These are phyloP conservation scores for Infundibulicybe gibba DNA, from an alignment of 768 basidiomycete species.

Conservation along the genomic window DNA sequence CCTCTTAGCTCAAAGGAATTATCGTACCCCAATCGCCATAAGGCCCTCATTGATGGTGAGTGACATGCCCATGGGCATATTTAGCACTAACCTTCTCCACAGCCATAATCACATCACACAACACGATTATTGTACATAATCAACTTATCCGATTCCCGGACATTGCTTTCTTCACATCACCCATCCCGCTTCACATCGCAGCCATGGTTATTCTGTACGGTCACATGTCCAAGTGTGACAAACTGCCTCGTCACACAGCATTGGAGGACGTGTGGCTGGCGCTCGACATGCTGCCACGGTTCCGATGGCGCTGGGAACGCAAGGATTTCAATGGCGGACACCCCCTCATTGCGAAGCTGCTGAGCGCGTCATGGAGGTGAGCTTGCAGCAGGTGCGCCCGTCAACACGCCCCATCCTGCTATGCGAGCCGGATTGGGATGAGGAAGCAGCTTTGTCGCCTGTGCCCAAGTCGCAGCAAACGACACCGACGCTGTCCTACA, in stretches of 20 bases:
- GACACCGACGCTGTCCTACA: slow-evolving; percentile 35
- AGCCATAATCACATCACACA: slow-evolving; percentile 87
- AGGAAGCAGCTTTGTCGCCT: slow-evolving; percentile 31
- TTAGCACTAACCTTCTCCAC: slow-evolving; percentile 2
- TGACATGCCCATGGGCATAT: neutral
- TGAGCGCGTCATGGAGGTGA: slow-evolving; percentile 73
- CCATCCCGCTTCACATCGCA: slow-evolving; percentile 84
- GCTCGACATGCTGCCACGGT: slow-evolving; percentile 82
- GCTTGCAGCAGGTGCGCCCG: slow-evolving; percentile 58
- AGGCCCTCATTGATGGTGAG: slow-evolving; percentile 77
- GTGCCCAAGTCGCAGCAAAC: slow-evolving; percentile 34
- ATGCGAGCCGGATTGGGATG: slow-evolving; percentile 53
- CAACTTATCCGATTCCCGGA: slow-evolving; percentile 83
- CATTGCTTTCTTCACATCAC: slow-evolving; percentile 85
- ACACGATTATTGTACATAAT: slow-evolving; percentile 81
- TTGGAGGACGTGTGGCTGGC: slow-evolving; percentile 85
- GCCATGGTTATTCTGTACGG: slow-evolving; percentile 91
- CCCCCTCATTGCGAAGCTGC: slow-evolving; percentile 84
- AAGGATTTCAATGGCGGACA: slow-evolving; percentile 78
- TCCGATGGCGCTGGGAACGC: slow-evolving; percentile 91
- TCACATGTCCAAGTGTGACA: slow-evolving; percentile 75
- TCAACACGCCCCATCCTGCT: slow-evolving; percentile 40
- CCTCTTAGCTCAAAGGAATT: slow-evolving; percentile 77
- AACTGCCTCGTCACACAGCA: slow-evolving; percentile 58
- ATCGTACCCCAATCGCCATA: slow-evolving; percentile 57